Evolutionary conservation across 2,329 filamentous ascomycete genomes (phyloP).

Genomic region (Mariannaea elegans): DNA sequence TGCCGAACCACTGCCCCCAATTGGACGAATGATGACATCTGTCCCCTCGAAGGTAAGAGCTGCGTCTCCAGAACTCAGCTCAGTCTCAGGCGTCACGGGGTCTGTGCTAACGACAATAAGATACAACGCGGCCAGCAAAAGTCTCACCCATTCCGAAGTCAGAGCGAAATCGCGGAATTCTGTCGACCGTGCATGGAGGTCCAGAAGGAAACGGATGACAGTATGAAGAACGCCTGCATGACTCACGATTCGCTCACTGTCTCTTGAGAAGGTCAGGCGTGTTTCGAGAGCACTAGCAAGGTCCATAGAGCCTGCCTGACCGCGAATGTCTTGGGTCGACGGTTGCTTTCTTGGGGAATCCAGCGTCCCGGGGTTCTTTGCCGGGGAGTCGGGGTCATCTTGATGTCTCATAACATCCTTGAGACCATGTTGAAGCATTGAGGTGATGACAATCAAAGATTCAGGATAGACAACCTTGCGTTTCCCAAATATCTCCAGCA

Average conservation of each 20-base stretch:
- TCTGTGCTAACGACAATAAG: conserved; percentile 89
- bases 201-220: conserved; percentile 80
- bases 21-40: conserved; percentile 83
- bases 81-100: conserved; percentile 81
- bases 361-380: conserved; percentile 25
- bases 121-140: conserved; percentile 82
- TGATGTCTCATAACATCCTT: conserved; percentile 73
- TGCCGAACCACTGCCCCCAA: conserved; percentile 63
- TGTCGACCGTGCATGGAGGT: conserved; percentile 78
- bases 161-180: conserved; percentile 85
- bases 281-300: conserved; percentile 66
- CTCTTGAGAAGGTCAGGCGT: conserved; percentile 48
- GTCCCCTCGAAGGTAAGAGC: conserved; percentile 85
- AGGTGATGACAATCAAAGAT: conserved; percentile 79
- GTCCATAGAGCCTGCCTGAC: conserved; percentile 72
- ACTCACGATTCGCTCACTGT: conserved; percentile 55
- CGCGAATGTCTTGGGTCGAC: conserved; percentile 35
- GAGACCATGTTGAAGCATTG: conserved; percentile 88
- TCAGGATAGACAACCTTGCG: conserved; percentile 78
- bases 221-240: conserved; percentile 76
- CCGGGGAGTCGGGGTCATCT: conserved; percentile 66
- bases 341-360: conserved; percentile 21
- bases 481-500: conserved; percentile 78
- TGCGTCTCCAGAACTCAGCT: conserved; percentile 85
- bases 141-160: conserved; percentile 81